These are phyloP conservation scores for Cupressus sempervirens DNA, from an alignment of 75 land plant species.

Conservation along the genomic window DNA sequence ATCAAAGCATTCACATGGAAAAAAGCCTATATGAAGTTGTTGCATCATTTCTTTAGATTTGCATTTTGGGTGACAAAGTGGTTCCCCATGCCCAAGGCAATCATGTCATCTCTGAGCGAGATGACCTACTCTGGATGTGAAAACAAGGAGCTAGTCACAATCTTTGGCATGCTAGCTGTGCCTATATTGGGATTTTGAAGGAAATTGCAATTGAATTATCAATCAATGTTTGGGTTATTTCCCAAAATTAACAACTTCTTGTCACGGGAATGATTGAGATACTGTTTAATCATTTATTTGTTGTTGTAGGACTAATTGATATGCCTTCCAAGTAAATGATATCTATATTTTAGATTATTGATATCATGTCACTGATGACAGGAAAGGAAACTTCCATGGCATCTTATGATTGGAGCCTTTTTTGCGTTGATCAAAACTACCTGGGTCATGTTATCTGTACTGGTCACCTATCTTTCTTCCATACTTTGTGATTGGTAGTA, in stretches of 20 bases:
- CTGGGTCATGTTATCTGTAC: conserved; percentile 57
- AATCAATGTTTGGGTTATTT: conserved; percentile 34
- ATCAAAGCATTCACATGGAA: conserved; percentile 66
- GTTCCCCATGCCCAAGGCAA: conserved; percentile 52
- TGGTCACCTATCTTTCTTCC: conserved; percentile 57
- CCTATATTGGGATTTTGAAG: conserved; percentile 50
- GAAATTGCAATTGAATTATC: conserved; percentile 41
- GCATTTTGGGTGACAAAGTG: conserved; percentile 46
- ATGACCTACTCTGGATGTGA: conserved; percentile 70
- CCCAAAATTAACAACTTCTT: not conserved
- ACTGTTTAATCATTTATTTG: not conserved
- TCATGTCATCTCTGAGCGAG: conserved; percentile 67
- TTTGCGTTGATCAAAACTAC: conserved; percentile 49
- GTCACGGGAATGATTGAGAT: too few relatives aligned
- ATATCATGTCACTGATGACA: conserved; percentile 12
- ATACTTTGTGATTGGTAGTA: conserved; percentile 62
- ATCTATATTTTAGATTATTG: not conserved
- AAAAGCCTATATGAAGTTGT: conserved; percentile 32
- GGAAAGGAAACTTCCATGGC: conserved; percentile 57
- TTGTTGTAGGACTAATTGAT: not conserved
- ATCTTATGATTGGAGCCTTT: conserved; percentile 41
- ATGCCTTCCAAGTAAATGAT: not conserved
- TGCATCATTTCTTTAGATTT: conserved; percentile 41
- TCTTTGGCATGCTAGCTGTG: conserved; percentile 51
- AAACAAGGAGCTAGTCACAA: conserved; percentile 45